Base-by-base conservation (phyloP, 1,284 basidiomycete species). In the Trametes polyzona region DNA sequence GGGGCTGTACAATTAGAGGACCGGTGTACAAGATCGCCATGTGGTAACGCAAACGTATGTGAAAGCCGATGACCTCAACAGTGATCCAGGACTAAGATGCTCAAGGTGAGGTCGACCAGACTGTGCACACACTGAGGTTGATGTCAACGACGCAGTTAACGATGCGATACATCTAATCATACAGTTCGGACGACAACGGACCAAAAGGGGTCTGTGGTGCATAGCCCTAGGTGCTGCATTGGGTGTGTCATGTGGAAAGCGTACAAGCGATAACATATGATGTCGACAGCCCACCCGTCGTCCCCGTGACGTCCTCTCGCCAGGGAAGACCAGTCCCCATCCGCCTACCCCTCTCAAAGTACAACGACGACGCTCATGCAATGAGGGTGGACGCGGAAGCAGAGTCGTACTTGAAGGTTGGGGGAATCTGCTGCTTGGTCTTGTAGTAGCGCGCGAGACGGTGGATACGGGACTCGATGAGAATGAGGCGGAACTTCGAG, bases 381-480 rank as follows among this genome's bases (percentile, higher is more conserved):
- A 92, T 85, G 71, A 93, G 78, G 32, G 90, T 93, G 42, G 93
- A 95, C 57, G 95, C 94, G 61, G 93, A 96, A 55, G 88, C 90
- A 65, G 93, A 87, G 77, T 97, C 95, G 78, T 96, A 96, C 82
- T 96, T 98, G 93, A 98, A 98, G 62, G 94, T 95, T 69, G 96
- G 95, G 61, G 95, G 86, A 68, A 99, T 89, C 83, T 96, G 93
- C 81, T 96, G 94, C 85, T 92, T 96, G 72, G 93, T 92, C 87
- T 95, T 96, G 90, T 98, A 98, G 87, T 98, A 98, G 68, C 92
- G 87, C 49, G 88, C 90, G 64, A 95, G 84, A 73, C 96, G 89
- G 85, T 99, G 96, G 79, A 99, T 98, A 74, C 96, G 88, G 70
- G 95, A 97, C 86, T 99, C 96, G 83, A 98, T 96, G 69, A 98